A percentile compares a stretch with the other conserved stretches of the same genome.
Conservation (phyloP, 345 rosid genomes). For the Arabidopsis thaliana region TAIR10.1 NC_003071.7:13523001-13523500, state of each 20-base stretch:
- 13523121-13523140: conserved; percentile 89
- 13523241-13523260: conserved; percentile 80
- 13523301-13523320: conserved; percentile 91
- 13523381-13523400: conserved; percentile 78
- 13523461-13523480: conserved; percentile 57
- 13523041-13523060: conserved; percentile 55
- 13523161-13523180: background rate
- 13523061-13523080: conserved; percentile 90
- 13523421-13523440: conserved; percentile 90
- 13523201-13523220: conserved; percentile 56
- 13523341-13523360: conserved; percentile 80
- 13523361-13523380: conserved; percentile 82
- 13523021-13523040: background rate
- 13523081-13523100: conserved; percentile 75
- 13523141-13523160: conserved; percentile 28
- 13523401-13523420: conserved; percentile 89
- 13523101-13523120: conserved; percentile 88
- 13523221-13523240: conserved; percentile 99
- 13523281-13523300: conserved; percentile 92
- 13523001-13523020: background rate
- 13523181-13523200: background rate
- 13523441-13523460: conserved; percentile 58
- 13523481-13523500: conserved; percentile 82
- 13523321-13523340: conserved; percentile 96
- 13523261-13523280: conserved; percentile 72